Percentiles rank a stretch among this genome's conserved stretches.
phyloP scores from a whole-genome alignment of 805 yeast genomes.

The Suhomyces pyralidae region DNA sequence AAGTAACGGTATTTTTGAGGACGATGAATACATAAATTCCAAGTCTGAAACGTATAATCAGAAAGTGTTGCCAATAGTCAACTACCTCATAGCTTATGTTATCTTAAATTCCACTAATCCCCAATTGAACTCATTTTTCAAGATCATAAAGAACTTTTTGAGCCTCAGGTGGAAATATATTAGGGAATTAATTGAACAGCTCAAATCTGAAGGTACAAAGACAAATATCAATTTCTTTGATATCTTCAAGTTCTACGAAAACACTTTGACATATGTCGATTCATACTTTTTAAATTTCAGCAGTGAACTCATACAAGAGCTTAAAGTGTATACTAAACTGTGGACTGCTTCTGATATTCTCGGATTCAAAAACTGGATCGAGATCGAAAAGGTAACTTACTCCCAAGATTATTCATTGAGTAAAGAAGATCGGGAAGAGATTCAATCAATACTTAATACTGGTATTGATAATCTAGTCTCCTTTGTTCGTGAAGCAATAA shows the following conservation, averaged over 20 bases:
- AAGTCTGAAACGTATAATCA: constrained; percentile 10
- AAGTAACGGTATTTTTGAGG: constrained; percentile 8
- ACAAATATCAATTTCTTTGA: constrained; percentile 21
- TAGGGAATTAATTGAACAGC: constrained; percentile 7
- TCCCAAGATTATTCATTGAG: no score
- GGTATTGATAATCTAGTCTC: neutral
- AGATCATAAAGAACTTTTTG: constrained; percentile 21
- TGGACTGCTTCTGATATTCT: constrained; percentile 29
- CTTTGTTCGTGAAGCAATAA: neutral
- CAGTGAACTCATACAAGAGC: constrained; percentile 12
- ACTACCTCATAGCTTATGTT: constrained; percentile 30
- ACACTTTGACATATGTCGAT: constrained; percentile 26
- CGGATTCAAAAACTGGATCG: constrained; percentile 35
- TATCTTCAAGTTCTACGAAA: constrained; percentile 32
- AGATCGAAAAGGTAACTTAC: constrained; percentile 14
- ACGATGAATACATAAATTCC: constrained; percentile 1
- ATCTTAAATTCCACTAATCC: constrained; percentile 20
- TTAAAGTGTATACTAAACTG: constrained; percentile 12
- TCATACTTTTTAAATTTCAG: constrained; percentile 19
- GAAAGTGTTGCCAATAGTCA: constrained; percentile 25
- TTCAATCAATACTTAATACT: neutral
- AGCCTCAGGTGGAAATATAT: constrained; percentile 22
- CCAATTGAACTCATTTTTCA: constrained; percentile 14
- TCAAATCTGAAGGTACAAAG: neutral
- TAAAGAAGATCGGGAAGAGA: neutral